Evolutionary conservation across 805 yeast genomes (phyloP), one percentile per base, ranked within the genome.

Genomic region (Yarrowia deformans): DNA sequence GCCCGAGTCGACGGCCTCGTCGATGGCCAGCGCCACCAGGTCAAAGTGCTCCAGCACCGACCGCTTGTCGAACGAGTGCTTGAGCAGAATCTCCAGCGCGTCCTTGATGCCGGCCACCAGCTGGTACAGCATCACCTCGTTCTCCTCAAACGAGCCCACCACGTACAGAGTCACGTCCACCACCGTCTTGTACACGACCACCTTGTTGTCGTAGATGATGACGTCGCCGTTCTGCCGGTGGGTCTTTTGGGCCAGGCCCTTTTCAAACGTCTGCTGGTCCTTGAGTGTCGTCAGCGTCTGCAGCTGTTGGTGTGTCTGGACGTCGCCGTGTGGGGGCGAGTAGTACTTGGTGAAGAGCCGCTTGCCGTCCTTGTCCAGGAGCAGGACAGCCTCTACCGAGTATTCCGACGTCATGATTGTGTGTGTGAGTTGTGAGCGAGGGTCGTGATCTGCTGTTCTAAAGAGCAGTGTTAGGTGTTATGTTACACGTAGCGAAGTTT

Each of bases 1-100:
- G 49, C 98, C 99, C 77, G 93, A 97, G 77, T 95, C 99, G 63
- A 95, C 83, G 10, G 96, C 85, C 80, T 95, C 98, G 78, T 95
- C 99, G 54, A 93, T 85, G 4, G 96, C 91, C 77, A 95, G 84
- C 54, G 91, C 83, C 46, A 93, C 89, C 83, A 91, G 83, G 79
- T 95, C 99, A 77, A 89, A 95, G 77, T 89, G 86, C 72, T 91
- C 97, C 74, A 88, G 85, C 56, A 94, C 81, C 3, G 93, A 85
- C 72, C 88, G 84, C 77, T 88, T 91, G 79, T 95, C 98, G 71
- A 93, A 81, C 14, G 90, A 83, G 71, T 81, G 78, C 69, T 84
- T 87, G 71, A 93, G 82, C 63, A 93, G 84, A 70, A 91, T 87
- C 73, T 90, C 94, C 71, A 95, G 81, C 13, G 97, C 90, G 72